phyloP scores from a whole-genome alignment of 202 grass and related monocot species.

The Setaria italica region DNA sequence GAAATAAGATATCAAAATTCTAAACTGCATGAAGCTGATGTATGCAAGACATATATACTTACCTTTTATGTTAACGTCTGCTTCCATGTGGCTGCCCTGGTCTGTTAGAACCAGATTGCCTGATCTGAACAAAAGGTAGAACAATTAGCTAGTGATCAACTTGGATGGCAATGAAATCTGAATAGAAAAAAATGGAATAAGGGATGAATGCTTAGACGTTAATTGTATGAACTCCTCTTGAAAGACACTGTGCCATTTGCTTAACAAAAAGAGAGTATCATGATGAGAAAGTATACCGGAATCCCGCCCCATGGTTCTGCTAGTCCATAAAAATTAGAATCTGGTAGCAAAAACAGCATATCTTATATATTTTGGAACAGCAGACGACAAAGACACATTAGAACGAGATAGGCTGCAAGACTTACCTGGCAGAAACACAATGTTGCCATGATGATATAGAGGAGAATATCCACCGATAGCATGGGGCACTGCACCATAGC shows the following conservation, averaged over 20 bases:
- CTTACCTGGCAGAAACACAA: constrained; percentile 41
- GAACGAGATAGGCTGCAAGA: constrained; percentile 1
- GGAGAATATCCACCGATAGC: constrained; percentile 18
- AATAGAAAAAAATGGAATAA: background rate
- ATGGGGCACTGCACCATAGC: constrained; percentile 6
- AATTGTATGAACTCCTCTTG: background rate
- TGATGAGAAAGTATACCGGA: constrained; percentile 33
- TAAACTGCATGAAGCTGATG: background rate
- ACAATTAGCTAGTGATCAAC: background rate
- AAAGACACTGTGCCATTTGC: background rate
- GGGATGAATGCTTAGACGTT: background rate
- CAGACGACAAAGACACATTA: background rate
- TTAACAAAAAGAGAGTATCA: background rate
- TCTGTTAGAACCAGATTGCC: constrained; percentile 41
- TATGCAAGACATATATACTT: constrained; percentile 33
- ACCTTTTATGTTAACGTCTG: constrained; percentile 38
- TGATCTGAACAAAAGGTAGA: constrained; percentile 42
- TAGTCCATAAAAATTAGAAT: constrained; percentile 18
- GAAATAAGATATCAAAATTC: background rate
- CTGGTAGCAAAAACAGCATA: constrained; percentile 15
- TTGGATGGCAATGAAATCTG: background rate
- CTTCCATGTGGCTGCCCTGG: constrained; percentile 17
- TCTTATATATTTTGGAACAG: constrained; percentile 1
- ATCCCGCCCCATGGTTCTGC: background rate
- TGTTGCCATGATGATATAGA: constrained; percentile 34